These are phyloP conservation scores for Capillidium heterosporum DNA, from an alignment of 371 early-diverging fungal species.

Conservation along the genomic window DNA sequence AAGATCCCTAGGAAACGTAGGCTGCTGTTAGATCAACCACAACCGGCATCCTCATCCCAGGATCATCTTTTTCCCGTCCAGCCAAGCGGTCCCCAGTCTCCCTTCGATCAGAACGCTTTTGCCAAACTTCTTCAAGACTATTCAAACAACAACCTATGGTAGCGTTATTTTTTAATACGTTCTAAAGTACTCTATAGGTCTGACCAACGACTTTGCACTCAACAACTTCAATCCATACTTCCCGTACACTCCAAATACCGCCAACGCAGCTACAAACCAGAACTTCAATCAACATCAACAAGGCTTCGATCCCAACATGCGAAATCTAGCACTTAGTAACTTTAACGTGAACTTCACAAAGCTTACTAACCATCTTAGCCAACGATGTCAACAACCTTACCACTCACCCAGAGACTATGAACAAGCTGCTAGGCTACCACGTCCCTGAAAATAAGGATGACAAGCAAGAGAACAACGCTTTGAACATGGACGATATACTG, in stretches of 20 bases:
- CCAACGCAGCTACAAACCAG: background rate
- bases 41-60: background rate
- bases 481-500: too few relatives aligned
- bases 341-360: background rate
- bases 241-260: background rate
- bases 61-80: background rate
- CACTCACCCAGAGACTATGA: too few relatives aligned
- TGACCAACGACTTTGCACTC: background rate
- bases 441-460: too few relatives aligned
- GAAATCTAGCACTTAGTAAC: background rate
- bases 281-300: background rate
- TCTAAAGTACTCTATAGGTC: background rate
- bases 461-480: too few relatives aligned
- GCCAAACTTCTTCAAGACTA: background rate
- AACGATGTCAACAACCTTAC: background rate
- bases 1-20: constrained; percentile 33
- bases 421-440: too few relatives aligned
- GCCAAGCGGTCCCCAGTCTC: background rate
- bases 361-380: background rate
- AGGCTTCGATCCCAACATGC: background rate
- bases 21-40: constrained; percentile 14
- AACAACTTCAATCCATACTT: background rate
- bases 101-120: background rate
- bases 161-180: background rate
- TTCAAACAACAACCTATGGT: background rate